These are phyloP conservation scores for Syzygium aromaticum DNA, from an alignment of 345 rosid species.

Conservation along the genomic window DNA sequence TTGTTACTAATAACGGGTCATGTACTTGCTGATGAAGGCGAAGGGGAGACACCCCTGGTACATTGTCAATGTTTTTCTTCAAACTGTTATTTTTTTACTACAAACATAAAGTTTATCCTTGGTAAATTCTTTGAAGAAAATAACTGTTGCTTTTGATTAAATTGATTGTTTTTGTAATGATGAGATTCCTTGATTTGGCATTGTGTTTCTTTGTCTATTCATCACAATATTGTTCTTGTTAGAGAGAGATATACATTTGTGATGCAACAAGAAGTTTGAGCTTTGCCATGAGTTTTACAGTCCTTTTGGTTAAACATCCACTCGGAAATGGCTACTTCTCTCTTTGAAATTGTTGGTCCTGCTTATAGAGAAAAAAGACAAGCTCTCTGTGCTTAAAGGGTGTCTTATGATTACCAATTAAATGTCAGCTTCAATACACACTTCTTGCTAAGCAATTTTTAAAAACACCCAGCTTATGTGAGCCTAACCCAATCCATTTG, in stretches of 20 bases:
- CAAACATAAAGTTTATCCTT: neutral
- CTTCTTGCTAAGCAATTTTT: neutral
- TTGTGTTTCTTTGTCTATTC: neutral
- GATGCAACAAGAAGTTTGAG: neutral
- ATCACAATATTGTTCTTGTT: neutral
- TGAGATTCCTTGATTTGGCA: neutral
- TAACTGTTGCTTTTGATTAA: neutral
- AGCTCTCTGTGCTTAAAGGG: neutral
- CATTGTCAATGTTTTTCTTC: neutral
- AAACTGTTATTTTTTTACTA: neutral
- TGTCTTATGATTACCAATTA: neutral
- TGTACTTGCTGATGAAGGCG: slow-evolving; percentile 98
- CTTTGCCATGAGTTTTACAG: neutral
- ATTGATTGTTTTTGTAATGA: neutral
- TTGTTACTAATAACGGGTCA: slow-evolving; percentile 81
- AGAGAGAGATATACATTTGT: neutral
- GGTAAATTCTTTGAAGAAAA: neutral
- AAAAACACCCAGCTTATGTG: neutral
- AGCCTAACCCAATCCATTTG: neutral
- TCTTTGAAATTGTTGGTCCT: neutral
- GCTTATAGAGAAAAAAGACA: neutral
- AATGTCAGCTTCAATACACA: neutral
- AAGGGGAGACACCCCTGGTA: slow-evolving; percentile 99
- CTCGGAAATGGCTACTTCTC: neutral
- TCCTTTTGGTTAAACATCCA: neutral